These are phyloP conservation scores for Backusella morwellensis DNA, from an alignment of 192 early-diverging fungal genomes.

Conservation along the genomic window DNA sequence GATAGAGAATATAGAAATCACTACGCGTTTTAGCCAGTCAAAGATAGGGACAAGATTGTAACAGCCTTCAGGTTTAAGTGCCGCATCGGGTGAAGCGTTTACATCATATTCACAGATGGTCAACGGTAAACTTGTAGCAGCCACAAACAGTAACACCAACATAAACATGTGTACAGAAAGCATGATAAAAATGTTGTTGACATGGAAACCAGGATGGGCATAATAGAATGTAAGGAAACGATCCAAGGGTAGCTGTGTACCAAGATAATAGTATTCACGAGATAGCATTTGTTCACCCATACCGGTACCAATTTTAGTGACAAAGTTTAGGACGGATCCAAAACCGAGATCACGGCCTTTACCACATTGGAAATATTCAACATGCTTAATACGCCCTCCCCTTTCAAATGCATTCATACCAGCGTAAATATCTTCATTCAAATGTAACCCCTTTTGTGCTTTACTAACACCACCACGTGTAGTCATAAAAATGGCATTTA, in stretches of 20 bases:
- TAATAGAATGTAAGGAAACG: slow-evolving; percentile 88
- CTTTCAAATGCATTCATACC: slow-evolving; percentile 87
- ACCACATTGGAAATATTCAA: slow-evolving; percentile 90
- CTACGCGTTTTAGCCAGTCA: slow-evolving; percentile 79
- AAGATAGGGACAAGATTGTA: slow-evolving; percentile 68
- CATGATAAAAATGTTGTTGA: slow-evolving; percentile 91
- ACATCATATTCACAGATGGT: slow-evolving; percentile 56
- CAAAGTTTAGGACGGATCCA: slow-evolving; percentile 85
- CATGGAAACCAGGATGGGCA: slow-evolving; percentile 87
- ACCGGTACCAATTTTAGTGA: slow-evolving; percentile 90
- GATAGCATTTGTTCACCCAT: slow-evolving; percentile 95
- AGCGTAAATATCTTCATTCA: slow-evolving; percentile 93
- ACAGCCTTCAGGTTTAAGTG: slow-evolving; percentile 53
- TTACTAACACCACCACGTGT: slow-evolving; percentile 88
- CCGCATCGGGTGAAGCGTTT: slow-evolving; percentile 40
- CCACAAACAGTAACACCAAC: slow-evolving; percentile 75
- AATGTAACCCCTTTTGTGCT: slow-evolving; percentile 87
- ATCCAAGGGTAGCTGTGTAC: slow-evolving; percentile 81
- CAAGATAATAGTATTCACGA: slow-evolving; percentile 89
- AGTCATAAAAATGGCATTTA: slow-evolving; percentile 86
- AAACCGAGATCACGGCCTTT: slow-evolving; percentile 93
- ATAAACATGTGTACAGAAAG: slow-evolving; percentile 80
- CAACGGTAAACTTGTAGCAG: slow-evolving; percentile 59
- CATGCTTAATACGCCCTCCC: slow-evolving; percentile 86
- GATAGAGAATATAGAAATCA: slow-evolving; percentile 78